Evolutionary conservation across 169 alveolate species (phyloP), one percentile per base, ranked within the genome.

Genomic region (Plasmodium inui): DNA sequence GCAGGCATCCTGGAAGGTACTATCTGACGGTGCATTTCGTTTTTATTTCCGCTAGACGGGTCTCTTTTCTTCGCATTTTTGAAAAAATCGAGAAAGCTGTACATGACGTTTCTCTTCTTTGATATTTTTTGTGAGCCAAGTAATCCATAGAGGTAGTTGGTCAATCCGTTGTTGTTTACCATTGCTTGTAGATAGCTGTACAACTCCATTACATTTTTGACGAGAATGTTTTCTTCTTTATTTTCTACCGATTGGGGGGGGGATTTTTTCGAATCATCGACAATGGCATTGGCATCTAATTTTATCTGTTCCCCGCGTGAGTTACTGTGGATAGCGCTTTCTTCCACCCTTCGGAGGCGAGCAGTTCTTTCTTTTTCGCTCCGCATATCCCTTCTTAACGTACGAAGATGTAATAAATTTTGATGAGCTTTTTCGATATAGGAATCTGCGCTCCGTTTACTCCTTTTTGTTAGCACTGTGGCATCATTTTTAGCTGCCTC

Each of bases 41-140:
- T 44, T 39, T 67, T 32, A 61, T n/a, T 30, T n/a, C 34, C 26
- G 10, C 67, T 83, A 55, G 70, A 14, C 6, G 19, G 55, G 9
- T 14, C 46, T 55, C 4, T n/a, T 10, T 86, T 37, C 41, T 86
- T 74, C 80, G n/a, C 61, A 8, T 70, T 80, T 89, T 89, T 79
- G 83, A 89, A 79, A 41, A 79, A 86, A 32, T 86, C 46, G 17
- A 86, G 67, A 86, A 86, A 76, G 28, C 3, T 86, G 67, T 28
- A 34, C 19, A 86, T 19, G 46, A 37, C 7, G 30, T 17, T 17
- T 89, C 19, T 78, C 32, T 30, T 74, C 41, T 67, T 84, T 72
- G 79, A 74, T 30, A 84, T 50, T 19, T 84, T 73, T 50, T 39
- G 34, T 17, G 30, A n/a, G 19, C 44, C 41, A 2, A 84, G 55